phyloP scores from a whole-genome alignment of 2,329 filamentous ascomycete genomes.

The Claviceps arundinis region DNA sequence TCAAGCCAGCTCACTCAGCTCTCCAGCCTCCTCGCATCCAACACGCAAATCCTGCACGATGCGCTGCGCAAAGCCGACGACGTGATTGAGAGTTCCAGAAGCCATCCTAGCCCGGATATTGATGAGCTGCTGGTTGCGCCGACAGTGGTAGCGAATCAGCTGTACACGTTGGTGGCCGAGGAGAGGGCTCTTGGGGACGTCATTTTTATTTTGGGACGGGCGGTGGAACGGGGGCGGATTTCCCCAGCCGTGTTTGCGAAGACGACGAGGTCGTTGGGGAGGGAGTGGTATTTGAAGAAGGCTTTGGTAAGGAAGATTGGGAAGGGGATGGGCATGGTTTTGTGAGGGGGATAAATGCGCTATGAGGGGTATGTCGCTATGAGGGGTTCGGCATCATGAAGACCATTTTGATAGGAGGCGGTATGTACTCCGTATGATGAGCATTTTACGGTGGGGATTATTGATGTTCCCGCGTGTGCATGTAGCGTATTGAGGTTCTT shows the following conservation, averaged over 20 bases:
- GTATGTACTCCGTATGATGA: not conserved
- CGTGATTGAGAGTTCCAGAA: conserved; percentile 60
- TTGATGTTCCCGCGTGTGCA: no score
- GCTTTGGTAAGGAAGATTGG: conserved; percentile 67
- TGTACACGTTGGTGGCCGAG: conserved; percentile 81
- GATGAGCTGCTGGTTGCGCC: conserved; percentile 90
- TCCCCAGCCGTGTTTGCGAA: conserved; percentile 63
- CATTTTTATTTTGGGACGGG: conserved; percentile 67
- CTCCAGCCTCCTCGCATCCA: conserved; percentile 56
- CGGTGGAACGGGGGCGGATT: conserved; percentile 60
- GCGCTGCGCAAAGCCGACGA: conserved; percentile 66
- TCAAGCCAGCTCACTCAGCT: conserved; percentile 57
- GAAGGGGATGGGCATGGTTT: conserved; percentile 54
- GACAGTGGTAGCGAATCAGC: conserved; percentile 81
- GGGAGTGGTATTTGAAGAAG: conserved; percentile 78
- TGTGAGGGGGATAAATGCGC: conserved; percentile 7
- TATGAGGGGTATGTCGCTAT: no score
- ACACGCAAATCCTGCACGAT: conserved; percentile 65
- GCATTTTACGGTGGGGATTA: no score
- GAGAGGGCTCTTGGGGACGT: conserved; percentile 78
- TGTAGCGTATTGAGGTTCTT: no score
- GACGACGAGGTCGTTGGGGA: conserved; percentile 58
- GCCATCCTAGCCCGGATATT: conserved; percentile 58
- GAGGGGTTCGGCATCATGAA: no score
- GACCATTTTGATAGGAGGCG: not conserved